Conservation (phyloP, 1,284 basidiomycete species). For the Cutaneotrichosporon cutaneum region DNA sequence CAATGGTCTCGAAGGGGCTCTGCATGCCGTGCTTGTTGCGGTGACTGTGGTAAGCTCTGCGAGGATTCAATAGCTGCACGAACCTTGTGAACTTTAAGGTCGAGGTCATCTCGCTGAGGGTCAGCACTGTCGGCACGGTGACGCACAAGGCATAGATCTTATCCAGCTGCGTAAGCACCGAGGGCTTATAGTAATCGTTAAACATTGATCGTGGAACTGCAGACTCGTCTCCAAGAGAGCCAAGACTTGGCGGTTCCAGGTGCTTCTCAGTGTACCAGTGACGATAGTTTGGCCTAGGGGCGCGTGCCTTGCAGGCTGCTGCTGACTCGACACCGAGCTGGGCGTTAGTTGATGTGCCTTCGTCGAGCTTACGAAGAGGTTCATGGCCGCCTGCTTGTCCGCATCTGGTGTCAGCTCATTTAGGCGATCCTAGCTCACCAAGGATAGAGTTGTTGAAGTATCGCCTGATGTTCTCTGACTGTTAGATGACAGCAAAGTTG, state of each 20-base stretch:
- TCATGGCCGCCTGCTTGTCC: conserved; percentile 97
- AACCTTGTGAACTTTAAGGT: conserved; percentile 31
- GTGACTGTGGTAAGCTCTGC: conserved; percentile 31
- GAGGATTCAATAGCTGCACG: conserved; percentile 23
- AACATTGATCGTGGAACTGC: conserved; percentile 65
- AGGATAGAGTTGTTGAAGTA: conserved; percentile 95
- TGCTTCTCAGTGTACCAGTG: conserved; percentile 76
- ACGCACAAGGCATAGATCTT: conserved; percentile 60
- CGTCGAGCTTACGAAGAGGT: conserved; percentile 68
- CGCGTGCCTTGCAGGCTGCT: background rate
- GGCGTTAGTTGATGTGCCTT: background rate
- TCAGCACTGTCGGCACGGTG: background rate
- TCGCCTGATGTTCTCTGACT: conserved; percentile 77
- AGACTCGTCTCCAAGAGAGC: conserved; percentile 26
- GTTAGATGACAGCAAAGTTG: background rate
- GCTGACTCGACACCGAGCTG: conserved; percentile 67
- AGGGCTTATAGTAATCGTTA: conserved; percentile 86
- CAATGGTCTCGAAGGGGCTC: conserved; percentile 43
- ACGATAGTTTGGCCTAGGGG: conserved; percentile 53
- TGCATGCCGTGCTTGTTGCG: conserved; percentile 36
- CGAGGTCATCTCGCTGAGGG: conserved; percentile 23
- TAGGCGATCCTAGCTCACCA: conserved; percentile 55
- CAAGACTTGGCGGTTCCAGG: conserved; percentile 59
- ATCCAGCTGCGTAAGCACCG: conserved; percentile 56
- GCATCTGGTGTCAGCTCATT: conserved; percentile 63